phyloP scores from a whole-genome alignment of 2,329 filamentous ascomycete species.

The Apiospora kogelbergensis region DNA sequence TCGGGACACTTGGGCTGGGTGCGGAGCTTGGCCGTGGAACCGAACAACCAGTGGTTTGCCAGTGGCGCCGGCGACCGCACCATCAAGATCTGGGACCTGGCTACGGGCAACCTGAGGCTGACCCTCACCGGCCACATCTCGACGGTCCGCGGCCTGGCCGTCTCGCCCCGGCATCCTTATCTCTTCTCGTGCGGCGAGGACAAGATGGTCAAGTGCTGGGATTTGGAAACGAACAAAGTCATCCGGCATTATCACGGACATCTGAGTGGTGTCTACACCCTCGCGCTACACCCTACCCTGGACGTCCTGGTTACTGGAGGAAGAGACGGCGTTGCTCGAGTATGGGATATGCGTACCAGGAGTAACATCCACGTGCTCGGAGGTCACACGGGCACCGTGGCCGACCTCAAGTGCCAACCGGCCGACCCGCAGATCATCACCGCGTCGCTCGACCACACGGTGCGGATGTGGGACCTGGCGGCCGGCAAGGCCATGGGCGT shows the following conservation, averaged over 20 bases:
- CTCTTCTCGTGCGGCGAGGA: slow-evolving; percentile 97
- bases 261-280: slow-evolving; percentile 90
- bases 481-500: slow-evolving; percentile 96
- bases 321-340: slow-evolving; percentile 87
- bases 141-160: slow-evolving; percentile 86
- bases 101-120: slow-evolving; percentile 77
- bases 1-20: slow-evolving; percentile 98
- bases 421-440: slow-evolving; percentile 95
- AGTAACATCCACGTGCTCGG: slow-evolving; percentile 92
- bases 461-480: slow-evolving; percentile 91
- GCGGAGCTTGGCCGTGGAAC: slow-evolving; percentile 83
- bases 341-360: slow-evolving; percentile 98
- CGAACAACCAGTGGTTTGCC: slow-evolving; percentile 96
- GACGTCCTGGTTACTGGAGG: slow-evolving; percentile 95
- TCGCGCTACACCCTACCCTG: slow-evolving; percentile 89
- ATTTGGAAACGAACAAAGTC: slow-evolving; percentile 98
- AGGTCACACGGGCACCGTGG: slow-evolving; percentile 88
- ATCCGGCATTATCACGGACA: slow-evolving; percentile 98
- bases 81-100: slow-evolving; percentile 98
- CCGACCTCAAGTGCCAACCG: slow-evolving; percentile 89
- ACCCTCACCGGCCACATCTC: slow-evolving; percentile 95
- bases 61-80: slow-evolving; percentile 93
- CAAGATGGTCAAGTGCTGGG: slow-evolving; percentile 99
- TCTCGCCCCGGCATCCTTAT: slow-evolving; percentile 92
- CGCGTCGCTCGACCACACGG: slow-evolving; percentile 87